Base-by-base conservation (phyloP, 345 rosid species). In the Orychophragmus violaceus region DNA sequence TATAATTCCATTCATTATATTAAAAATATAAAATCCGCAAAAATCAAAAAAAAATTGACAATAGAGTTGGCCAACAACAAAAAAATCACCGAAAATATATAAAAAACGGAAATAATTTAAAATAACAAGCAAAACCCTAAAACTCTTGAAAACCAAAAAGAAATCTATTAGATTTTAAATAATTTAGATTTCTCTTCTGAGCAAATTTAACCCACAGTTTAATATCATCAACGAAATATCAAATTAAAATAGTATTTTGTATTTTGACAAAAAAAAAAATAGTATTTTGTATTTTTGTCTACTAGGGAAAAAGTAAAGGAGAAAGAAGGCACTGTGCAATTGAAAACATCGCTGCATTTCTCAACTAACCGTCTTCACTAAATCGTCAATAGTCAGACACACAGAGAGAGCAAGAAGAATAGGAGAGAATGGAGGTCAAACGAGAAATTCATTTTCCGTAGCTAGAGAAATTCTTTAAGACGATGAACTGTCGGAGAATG, bases 401-500 rank as follows among this genome's bases (percentile, higher is more conserved):
- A 42, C 18, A 65, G 8, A 52, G 23, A 36, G 28, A 37, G 22
- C 4, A 5, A 3, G 18, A 27, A 16, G 1, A 8, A 54, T 0
- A 16, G 10, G 45, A 30, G 74, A 21, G n/a, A 24, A 55, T 35
- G 78, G 33, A 62, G 57, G 46, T n/a, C 23, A 54, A 70, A 16
- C 37, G 19, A 53, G 23, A 62, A 17, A 70, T 19, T 39, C 12
- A 35, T 45, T 19, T 33, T 6, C 59, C 48, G 28, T 56, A 68
- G 45, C n/a, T n/a, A 25, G 48, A 48, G 29, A 9, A n/a, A 25
- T 2, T 18, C 12, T 1, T 6, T 2, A 57, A 64, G 68, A 83
- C 22, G 80, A 87, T 87, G 95, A 82, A 80, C 78, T 82, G 96
- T 90, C 72, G 90, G 62, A 86, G 98, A 81, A 88, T 86, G 64